Evolutionary conservation across 129 eudicot species (phyloP).

Genomic region (Tagetes erecta): DNA sequence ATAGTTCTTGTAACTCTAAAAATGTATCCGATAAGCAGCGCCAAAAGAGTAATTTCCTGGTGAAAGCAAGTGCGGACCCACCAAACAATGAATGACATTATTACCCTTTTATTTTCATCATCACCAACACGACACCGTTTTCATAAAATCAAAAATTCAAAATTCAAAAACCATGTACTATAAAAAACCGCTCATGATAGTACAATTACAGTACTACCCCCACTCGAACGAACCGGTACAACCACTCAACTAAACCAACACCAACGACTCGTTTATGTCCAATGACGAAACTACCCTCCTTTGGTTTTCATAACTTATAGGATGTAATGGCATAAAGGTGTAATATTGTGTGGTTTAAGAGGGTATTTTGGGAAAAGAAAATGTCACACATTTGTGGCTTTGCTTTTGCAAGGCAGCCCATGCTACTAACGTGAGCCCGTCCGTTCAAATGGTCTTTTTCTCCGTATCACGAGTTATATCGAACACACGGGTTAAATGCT

Average conservation of each 20-base stretch:
- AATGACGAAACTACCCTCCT: constrained; percentile 10
- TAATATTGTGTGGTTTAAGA: not conserved
- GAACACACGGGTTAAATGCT: constrained; percentile 20
- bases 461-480: constrained; percentile 33
- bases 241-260: constrained; percentile 25
- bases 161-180: constrained; percentile 25
- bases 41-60: constrained; percentile 28
- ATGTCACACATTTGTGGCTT: constrained; percentile 22
- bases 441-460: constrained; percentile 41
- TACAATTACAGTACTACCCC: constrained; percentile 29
- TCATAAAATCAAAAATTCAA: not conserved
- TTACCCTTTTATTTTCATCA: constrained; percentile 1
- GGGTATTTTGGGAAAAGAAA: constrained; percentile 26
- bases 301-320: not conserved
- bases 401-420: constrained; percentile 39
- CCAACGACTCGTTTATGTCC: constrained; percentile 16
- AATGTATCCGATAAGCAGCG: not conserved
- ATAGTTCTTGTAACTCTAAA: not conserved
- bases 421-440: constrained; percentile 49
- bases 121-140: not conserved
- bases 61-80: constrained; percentile 34
- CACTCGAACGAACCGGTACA: constrained; percentile 24
- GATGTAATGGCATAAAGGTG: not conserved
- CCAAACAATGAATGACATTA: not conserved
- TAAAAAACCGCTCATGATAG: not conserved